Conservation (phyloP, 2,329 filamentous ascomycete genomes). For the Trichoderma asperellum region DNA sequence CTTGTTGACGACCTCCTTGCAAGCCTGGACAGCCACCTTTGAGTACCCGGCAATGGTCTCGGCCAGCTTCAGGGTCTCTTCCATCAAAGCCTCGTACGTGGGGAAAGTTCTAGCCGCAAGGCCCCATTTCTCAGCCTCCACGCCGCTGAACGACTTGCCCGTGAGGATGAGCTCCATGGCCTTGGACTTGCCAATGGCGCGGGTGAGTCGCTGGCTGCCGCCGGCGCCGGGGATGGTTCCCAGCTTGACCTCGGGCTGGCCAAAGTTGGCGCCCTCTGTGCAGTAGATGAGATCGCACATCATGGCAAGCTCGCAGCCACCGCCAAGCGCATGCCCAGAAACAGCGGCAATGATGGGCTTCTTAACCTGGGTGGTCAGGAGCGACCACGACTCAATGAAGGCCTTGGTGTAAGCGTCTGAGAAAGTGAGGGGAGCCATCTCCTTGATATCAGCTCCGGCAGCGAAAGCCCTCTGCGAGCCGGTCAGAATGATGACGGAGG, state of each 20-base stretch:
- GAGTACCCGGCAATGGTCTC: slow-evolving; percentile 88
- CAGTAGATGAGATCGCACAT: slow-evolving; percentile 98
- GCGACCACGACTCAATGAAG: slow-evolving; percentile 95
- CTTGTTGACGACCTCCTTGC: slow-evolving; percentile 99
- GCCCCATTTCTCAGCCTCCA: slow-evolving; percentile 87
- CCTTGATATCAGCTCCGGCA: slow-evolving; percentile 97
- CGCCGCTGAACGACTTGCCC: slow-evolving; percentile 79
- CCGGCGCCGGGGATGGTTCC: slow-evolving; percentile 91
- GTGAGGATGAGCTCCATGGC: slow-evolving; percentile 93
- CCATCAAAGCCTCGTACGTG: slow-evolving; percentile 78
- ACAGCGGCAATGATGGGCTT: slow-evolving; percentile 95
- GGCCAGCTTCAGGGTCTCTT: slow-evolving; percentile 79
- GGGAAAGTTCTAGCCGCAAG: slow-evolving; percentile 82
- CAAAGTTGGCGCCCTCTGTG: slow-evolving; percentile 83
- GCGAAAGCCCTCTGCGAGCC: slow-evolving; percentile 90
- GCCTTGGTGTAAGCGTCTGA: slow-evolving; percentile 82
- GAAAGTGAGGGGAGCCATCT: slow-evolving; percentile 94
- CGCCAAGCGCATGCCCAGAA: slow-evolving; percentile 90
- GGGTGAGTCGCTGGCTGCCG: slow-evolving; percentile 84
- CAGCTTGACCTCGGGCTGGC: slow-evolving; percentile 95
- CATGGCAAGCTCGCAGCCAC: slow-evolving; percentile 94
- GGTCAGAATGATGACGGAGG: slow-evolving; percentile 81
- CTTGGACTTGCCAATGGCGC: slow-evolving; percentile 78
- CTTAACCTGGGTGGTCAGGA: slow-evolving; percentile 80
- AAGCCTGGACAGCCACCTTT: slow-evolving; percentile 82